Evolutionary conservation across 441 rosid species (phyloP), one percentile per base, ranked within the genome.

Genomic region (Syzygium malaccense): DNA sequence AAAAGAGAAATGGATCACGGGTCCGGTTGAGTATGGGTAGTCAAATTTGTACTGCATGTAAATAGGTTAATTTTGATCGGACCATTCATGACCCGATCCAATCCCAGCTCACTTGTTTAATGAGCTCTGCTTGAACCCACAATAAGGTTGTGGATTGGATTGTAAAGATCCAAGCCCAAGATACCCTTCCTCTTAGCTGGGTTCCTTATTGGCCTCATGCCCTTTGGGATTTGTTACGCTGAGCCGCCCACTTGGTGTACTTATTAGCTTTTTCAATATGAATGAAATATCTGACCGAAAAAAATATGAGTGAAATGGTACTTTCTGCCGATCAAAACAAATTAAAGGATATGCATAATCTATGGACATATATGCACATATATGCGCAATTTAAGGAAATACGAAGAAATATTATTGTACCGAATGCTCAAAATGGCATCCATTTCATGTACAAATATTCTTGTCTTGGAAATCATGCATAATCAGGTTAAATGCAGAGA

Each of bases 291-390:
- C 48, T 9, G 48, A 45, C 48, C 8, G 7, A 45, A 45, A 45
- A 45, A 45, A 54, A 54, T 53, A 14, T 54, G 56, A 54, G 6
- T 54, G 56, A 54, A 54, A 54, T 54, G 56, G 19, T 54, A 17
- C 56, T 54, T 54, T 17, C 19, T 17, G 17, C 56, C 19, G 6
- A 54, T 6, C 56, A 56, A 56, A 20, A 20, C n/a, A 56, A 23
- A 23, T 23, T 6, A 56, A n/a, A 56, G 28, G 10, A 23, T 23
- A 11, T 66, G 45, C 78, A 66, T 8, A 32, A 8, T 18, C 8
- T 32, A 32, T 18, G 20, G 23, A 18, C 0, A 19, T 0, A 32
- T n/a, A n/a, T n/a, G n/a, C n/a, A n/a, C n/a, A n/a, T n/a, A n/a
- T 32, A 66, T 66, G 45, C 12, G 25, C 13, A 0, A 66, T 32